Percentiles rank a stretch among this genome's conserved stretches.
Evolutionary conservation across 352 stramenopile genomes (phyloP).

Genomic region (Phytophthora boehmeriae): DNA sequence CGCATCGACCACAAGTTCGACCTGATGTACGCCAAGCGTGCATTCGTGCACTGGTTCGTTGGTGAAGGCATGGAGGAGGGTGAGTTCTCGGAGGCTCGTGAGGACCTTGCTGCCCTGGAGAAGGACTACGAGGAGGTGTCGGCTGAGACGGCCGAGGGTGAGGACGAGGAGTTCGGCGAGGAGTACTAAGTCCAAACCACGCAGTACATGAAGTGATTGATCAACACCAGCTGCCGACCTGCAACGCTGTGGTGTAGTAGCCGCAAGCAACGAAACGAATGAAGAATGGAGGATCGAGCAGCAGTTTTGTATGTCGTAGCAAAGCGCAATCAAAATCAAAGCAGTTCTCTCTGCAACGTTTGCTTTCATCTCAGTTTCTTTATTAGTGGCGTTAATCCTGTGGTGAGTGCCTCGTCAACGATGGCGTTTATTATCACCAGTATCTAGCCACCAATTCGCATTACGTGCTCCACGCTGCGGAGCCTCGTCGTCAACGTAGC

Average conservation of each 20-base stretch:
- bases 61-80: constrained; percentile 99
- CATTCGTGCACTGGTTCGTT: constrained; percentile 99
- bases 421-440: constrained; percentile 6
- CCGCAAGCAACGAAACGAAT: constrained; percentile 18
- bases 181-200: constrained; percentile 66
- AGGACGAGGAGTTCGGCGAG: constrained; percentile 92
- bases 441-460: constrained; percentile 37
- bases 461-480: constrained; percentile 2
- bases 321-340: constrained; percentile 22
- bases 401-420: constrained; percentile 5
- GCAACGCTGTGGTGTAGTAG: constrained; percentile 17
- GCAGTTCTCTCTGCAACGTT: constrained; percentile 5
- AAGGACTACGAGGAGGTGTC: constrained; percentile 99
- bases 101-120: constrained; percentile 97
- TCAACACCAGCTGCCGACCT: constrained; percentile 18
- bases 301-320: constrained; percentile 35
- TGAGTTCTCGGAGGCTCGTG: constrained; percentile 98
- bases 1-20: constrained; percentile 99
- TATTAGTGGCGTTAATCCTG: no score
- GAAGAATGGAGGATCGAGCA: constrained; percentile 26
- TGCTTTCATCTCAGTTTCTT: background rate
- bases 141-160: constrained; percentile 94
- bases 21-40: constrained; percentile 98
- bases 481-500: constrained; percentile 1
- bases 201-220: constrained; percentile 7